These are phyloP conservation scores for Backusella australiensis DNA, from an alignment of 192 early-diverging fungal genomes.

Conservation along the genomic window DNA sequence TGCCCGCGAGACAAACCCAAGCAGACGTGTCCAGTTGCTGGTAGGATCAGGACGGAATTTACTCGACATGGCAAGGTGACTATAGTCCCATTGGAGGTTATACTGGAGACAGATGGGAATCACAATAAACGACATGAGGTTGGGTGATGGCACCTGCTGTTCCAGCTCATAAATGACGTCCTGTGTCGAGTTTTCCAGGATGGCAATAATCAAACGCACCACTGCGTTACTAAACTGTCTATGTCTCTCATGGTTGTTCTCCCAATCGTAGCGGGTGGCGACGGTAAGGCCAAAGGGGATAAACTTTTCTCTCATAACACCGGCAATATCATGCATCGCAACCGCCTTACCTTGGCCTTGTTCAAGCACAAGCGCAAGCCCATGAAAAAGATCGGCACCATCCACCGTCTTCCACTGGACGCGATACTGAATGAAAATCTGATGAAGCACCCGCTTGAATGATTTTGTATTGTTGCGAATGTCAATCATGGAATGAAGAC, in stretches of 20 bases:
- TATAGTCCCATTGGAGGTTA: conserved; percentile 27
- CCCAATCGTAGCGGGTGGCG: conserved; percentile 42
- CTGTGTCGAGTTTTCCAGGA: conserved; percentile 44
- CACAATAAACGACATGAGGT: conserved; percentile 46
- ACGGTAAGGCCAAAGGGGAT: conserved; percentile 37
- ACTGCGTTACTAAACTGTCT: conserved; percentile 40
- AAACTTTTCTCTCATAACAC: conserved; percentile 41
- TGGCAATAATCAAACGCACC: conserved; percentile 46
- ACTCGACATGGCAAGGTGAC: not conserved
- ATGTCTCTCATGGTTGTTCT: conserved; percentile 29
- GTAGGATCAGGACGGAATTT: conserved; percentile 10
- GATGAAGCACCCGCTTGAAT: conserved; percentile 25
- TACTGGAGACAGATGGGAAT: conserved; percentile 52
- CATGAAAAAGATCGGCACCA: conserved; percentile 45
- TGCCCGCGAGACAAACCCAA: conserved; percentile 19
- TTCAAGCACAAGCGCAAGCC: conserved; percentile 37
- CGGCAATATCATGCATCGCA: conserved; percentile 30
- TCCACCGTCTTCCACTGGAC: conserved; percentile 45
- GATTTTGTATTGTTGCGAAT: conserved; percentile 22
- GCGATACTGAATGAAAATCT: conserved; percentile 32
- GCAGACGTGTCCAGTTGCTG: conserved; percentile 25
- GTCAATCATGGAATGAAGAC: conserved; percentile 27
- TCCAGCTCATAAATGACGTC: conserved; percentile 48
- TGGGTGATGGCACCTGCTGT: conserved; percentile 37
- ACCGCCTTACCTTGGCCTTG: conserved; percentile 34